Evolutionary conservation across 2,329 filamentous ascomycete species (phyloP), one percentile per base, ranked within the genome.

Genomic region (Eutypella sp.): DNA sequence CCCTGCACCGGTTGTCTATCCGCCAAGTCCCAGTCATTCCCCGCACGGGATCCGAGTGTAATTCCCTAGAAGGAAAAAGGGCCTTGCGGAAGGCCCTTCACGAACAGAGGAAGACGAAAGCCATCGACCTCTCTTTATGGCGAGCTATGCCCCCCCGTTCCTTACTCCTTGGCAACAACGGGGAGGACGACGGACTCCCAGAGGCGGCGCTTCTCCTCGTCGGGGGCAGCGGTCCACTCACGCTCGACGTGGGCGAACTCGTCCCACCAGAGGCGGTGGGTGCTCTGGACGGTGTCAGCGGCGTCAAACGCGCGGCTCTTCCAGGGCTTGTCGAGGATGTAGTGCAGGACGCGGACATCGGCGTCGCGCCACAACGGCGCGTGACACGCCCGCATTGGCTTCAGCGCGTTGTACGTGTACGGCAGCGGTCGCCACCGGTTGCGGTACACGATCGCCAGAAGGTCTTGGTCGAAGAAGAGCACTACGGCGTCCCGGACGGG

Each of bases 191-290:
- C 62, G 25, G 48, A 58, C 54, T 54, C 34, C 59, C 58, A 65
- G 24, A 65, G 24, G 40, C 52, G 49, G 48, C 41, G 55, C 50
- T 58, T 63, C 44, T 56, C 42, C 46, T 46, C 54, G 20, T 59
- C 56, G 0, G 36, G n/a, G 19, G 53, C 54, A 38, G 51, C 50
- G 1, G 48, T 43, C 62, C 62, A 65, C 50, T 59, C 53, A 50
- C 46, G 55, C 52, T 63, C 60, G 16, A 61, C 54, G 27, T 47
- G 46, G 29, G 46, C 49, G 16, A 47, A 63, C 41, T 54, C 54
- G 31, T 64, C 60, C 62, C 62, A 65, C 62, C 62, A 65, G 23
- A 64, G 46, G 51, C 53, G 54, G 44, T 65, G 62, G 25, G 61
- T 63, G 39, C 52, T 53, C 52, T 63, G 53, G 38, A 62, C 55